These are phyloP conservation scores for Sugiyamaella japonica DNA, from an alignment of 1,139 yeast genomes.

Conservation along the genomic window DNA sequence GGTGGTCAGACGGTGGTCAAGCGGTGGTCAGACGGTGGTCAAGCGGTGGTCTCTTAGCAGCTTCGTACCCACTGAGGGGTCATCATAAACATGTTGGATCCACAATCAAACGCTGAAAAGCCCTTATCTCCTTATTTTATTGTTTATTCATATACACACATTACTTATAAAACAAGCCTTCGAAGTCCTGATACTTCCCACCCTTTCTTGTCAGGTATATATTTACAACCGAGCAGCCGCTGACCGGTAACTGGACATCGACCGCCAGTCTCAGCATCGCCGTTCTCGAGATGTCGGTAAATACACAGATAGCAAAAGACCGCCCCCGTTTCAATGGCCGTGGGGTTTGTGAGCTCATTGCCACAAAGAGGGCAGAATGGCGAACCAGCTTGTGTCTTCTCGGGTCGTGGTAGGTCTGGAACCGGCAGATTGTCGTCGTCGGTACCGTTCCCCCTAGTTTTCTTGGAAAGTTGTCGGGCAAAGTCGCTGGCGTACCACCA, in stretches of 20 bases:
- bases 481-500: slow-evolving; percentile 93
- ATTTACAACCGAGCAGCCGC: slow-evolving; percentile 68
- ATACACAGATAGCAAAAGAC: slow-evolving; percentile 91
- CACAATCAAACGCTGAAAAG: no score
- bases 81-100: not conserved
- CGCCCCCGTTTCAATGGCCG: slow-evolving; percentile 86
- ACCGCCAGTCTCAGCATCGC: slow-evolving; percentile 55
- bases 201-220: slow-evolving; percentile 54
- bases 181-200: slow-evolving; percentile 81
- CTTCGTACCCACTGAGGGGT: no score
- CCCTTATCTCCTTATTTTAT: no score
- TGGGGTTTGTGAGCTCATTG: slow-evolving; percentile 67
- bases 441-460: slow-evolving; percentile 50
- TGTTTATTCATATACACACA: no score
- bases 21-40: no score
- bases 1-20: no score
- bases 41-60: no score
- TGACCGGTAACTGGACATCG: slow-evolving; percentile 85
- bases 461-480: slow-evolving; percentile 59
- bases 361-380: slow-evolving; percentile 71
- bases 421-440: slow-evolving; percentile 51
- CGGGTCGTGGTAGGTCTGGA: slow-evolving; percentile 38
- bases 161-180: slow-evolving; percentile 56
- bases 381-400: not conserved
- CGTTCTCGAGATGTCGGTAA: slow-evolving; percentile 56